A percentile compares a stretch with the other conserved stretches of the same genome.
phyloP scores from a whole-genome alignment of 2,329 filamentous ascomycete genomes.

The Xylaria polymorpha region DNA sequence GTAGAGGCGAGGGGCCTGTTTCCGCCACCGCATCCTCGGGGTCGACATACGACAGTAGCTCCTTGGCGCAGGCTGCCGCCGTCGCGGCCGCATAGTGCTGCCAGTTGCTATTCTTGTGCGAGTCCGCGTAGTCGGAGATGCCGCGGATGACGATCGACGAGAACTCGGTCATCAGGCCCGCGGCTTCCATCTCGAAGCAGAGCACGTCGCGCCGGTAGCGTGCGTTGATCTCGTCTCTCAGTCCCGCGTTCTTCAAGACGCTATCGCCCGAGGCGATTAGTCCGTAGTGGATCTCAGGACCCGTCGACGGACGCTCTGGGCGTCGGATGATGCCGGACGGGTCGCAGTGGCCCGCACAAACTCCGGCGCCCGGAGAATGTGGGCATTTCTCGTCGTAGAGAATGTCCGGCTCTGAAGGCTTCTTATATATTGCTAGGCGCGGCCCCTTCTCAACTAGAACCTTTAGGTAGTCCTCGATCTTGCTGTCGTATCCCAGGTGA shows the following conservation, averaged over 20 bases:
- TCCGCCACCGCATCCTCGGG: not conserved
- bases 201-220: not conserved
- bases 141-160: slow-evolving; percentile 17
- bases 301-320: not conserved
- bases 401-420: slow-evolving; percentile 3
- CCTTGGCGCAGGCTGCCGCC: slow-evolving; percentile 27
- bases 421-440: not conserved
- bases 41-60: slow-evolving; percentile 18
- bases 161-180: slow-evolving; percentile 18
- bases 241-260: slow-evolving; percentile 1
- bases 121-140: slow-evolving; percentile 27
- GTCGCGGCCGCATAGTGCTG: slow-evolving; percentile 16
- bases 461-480: slow-evolving; percentile 10
- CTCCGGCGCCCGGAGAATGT: not conserved
- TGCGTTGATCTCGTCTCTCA: not conserved
- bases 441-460: slow-evolving; percentile 10
- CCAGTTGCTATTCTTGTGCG: slow-evolving; percentile 20
- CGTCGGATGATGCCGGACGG: not conserved
- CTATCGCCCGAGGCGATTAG: slow-evolving; percentile 26
- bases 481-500: slow-evolving; percentile 9
- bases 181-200: slow-evolving; percentile 32
- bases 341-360: slow-evolving; percentile 6
- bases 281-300: slow-evolving; percentile 21
- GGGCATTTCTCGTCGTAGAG: slow-evolving; percentile 1
- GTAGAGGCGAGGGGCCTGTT: not conserved